Percentiles rank a stretch among this genome's conserved stretches.
Evolutionary conservation across 768 basidiomycete species (phyloP).

Genomic region (Lactifluus subvellereus): DNA sequence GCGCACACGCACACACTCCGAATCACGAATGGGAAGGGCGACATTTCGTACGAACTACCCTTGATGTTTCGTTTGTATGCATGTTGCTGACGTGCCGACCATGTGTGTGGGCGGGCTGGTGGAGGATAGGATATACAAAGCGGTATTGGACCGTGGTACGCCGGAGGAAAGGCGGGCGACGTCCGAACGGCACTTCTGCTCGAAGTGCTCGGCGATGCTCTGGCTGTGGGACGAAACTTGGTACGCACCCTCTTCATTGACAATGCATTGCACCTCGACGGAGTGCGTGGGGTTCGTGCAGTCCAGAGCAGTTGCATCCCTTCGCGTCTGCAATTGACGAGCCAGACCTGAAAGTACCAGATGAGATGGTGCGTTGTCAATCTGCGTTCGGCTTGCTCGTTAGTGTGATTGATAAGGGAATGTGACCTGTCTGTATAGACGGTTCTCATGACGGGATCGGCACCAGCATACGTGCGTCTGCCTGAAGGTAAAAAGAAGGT

Average conservation of each 20-base stretch:
- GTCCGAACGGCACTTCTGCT: conserved; percentile 61
- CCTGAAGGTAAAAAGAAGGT: conserved; percentile 50
- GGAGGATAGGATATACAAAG: conserved; percentile 51
- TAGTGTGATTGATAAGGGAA: background rate
- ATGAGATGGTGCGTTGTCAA: conserved; percentile 40
- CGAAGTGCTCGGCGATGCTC: conserved; percentile 58
- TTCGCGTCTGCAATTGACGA: conserved; percentile 64
- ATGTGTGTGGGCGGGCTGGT: background rate
- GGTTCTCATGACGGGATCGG: conserved; percentile 34
- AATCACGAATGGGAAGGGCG: conserved; percentile 44
- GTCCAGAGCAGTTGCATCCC: conserved; percentile 61
- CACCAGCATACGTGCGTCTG: conserved; percentile 56
- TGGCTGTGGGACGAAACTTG: conserved; percentile 56
- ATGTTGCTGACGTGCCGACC: background rate
- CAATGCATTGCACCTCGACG: background rate
- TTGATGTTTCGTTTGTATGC: background rate
- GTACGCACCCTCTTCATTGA: conserved; percentile 32
- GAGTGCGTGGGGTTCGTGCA: conserved; percentile 24
- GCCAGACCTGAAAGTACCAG: conserved; percentile 48
- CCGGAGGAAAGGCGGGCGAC: conserved; percentile 40
- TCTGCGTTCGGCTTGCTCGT: background rate
- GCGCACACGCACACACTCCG: conserved; percentile 46
- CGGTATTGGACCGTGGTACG: conserved; percentile 52
- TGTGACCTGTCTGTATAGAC: background rate
- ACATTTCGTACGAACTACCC: conserved; percentile 40